These are phyloP conservation scores for Ustilago vetiveriae DNA, from an alignment of 1,284 basidiomycete genomes.

Conservation along the genomic window DNA sequence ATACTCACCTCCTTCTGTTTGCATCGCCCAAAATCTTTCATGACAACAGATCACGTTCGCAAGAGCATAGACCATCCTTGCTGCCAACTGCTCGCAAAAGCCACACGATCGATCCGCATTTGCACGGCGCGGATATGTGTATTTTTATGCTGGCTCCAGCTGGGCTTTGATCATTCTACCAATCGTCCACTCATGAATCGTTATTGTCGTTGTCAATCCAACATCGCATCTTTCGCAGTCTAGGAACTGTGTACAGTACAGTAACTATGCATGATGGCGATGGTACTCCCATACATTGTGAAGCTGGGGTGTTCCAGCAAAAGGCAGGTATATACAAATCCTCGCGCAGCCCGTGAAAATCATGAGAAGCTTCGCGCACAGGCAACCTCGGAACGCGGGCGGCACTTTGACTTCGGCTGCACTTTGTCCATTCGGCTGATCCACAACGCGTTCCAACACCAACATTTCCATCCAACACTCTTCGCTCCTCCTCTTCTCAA, in stretches of 20 bases:
- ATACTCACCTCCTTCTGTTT: no score
- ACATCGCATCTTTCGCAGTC: neutral
- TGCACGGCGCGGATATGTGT: conserved; percentile 45
- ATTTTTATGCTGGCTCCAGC: conserved; percentile 6
- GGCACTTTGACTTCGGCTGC: neutral
- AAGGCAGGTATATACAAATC: neutral
- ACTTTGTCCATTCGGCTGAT: no score
- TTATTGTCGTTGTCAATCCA: neutral
- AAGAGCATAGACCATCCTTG: no score
- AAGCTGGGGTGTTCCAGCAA: neutral
- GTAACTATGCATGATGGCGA: no score
- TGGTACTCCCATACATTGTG: no score
- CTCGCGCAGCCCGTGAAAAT: neutral
- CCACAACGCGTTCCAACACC: no score
- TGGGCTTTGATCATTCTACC: neutral
- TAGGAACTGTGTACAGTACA: no score
- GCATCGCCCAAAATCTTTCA: no score
- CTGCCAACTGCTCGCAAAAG: neutral
- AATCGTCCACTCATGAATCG: conserved; percentile 19
- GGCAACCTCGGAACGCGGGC: conserved; percentile 9
- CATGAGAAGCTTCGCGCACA: neutral
- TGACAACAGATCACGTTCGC: conserved; percentile 50
- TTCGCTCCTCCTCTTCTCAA: neutral
- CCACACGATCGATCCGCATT: conserved; percentile 45
- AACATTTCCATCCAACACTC: conserved; percentile 1